These are phyloP conservation scores for Coemansia sp. DNA, from an alignment of 192 early-diverging fungal genomes.

Conservation along the genomic window DNA sequence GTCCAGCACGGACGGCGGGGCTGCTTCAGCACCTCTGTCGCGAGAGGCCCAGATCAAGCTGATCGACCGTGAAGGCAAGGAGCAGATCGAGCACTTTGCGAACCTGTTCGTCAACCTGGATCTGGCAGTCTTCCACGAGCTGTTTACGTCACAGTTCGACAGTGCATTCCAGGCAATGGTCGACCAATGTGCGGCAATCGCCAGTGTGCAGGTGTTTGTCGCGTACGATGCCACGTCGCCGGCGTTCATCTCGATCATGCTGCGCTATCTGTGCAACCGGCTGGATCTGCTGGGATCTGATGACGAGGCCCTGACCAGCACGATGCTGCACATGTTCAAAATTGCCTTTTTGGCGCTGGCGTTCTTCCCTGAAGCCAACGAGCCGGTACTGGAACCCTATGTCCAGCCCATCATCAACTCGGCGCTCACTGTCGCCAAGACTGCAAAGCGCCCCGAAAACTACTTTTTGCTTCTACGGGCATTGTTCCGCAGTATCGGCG, in stretches of 20 bases:
- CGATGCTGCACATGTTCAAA: slow-evolving; percentile 88
- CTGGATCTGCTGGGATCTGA: slow-evolving; percentile 38
- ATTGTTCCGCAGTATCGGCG: slow-evolving; percentile 94
- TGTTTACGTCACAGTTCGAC: slow-evolving; percentile 84
- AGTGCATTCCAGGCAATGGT: slow-evolving; percentile 81
- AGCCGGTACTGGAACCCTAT: slow-evolving; percentile 89
- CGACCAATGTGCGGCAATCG: slow-evolving; percentile 66
- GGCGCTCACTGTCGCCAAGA: slow-evolving; percentile 75
- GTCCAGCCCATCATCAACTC: slow-evolving; percentile 83
- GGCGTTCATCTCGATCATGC: slow-evolving; percentile 50
- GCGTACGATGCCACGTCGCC: slow-evolving; percentile 59
- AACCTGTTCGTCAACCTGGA: slow-evolving; percentile 77
- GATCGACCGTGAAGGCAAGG: slow-evolving; percentile 81
- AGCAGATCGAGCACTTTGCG: slow-evolving; percentile 85
- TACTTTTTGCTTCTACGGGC: slow-evolving; percentile 89
- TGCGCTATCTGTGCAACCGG: slow-evolving; percentile 40
- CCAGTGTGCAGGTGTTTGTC: slow-evolving; percentile 85
- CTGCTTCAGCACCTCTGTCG: neutral
- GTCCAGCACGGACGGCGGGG: neutral
- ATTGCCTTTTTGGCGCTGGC: slow-evolving; percentile 90
- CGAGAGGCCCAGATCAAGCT: slow-evolving; percentile 53
- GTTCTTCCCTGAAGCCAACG: slow-evolving; percentile 85
- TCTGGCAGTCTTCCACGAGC: slow-evolving; percentile 89
- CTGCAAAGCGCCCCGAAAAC: slow-evolving; percentile 79
- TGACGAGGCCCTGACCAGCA: slow-evolving; percentile 43